These are phyloP conservation scores for Cercospora zeae-maydis DNA, from an alignment of 2,329 filamentous ascomycete species.

Conservation along the genomic window DNA sequence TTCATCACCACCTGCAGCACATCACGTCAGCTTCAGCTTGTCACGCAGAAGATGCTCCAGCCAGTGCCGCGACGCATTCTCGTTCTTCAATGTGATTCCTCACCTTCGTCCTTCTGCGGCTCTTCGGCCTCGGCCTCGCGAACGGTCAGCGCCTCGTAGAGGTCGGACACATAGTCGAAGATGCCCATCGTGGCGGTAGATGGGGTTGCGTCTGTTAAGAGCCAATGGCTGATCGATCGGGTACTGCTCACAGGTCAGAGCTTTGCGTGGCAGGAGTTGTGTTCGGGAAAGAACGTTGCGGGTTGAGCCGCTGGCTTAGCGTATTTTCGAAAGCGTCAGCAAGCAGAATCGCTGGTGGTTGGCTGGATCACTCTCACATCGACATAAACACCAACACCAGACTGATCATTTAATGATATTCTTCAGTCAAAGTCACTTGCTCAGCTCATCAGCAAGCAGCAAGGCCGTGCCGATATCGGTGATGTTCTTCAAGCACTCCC, in stretches of 20 bases:
- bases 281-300: slow-evolving; percentile 4
- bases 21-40: not conserved
- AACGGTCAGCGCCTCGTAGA: slow-evolving; percentile 63
- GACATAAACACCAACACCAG: not conserved
- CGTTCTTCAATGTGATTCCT: slow-evolving; percentile 7
- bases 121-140: slow-evolving; percentile 60
- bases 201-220: slow-evolving; percentile 16
- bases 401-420: not conserved
- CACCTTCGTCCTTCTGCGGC: slow-evolving; percentile 46
- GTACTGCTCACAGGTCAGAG: slow-evolving; percentile 11
- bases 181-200: slow-evolving; percentile 53
- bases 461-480: too few species aligned
- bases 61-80: not conserved
- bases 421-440: not conserved
- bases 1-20: slow-evolving; percentile 30
- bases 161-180: slow-evolving; percentile 61
- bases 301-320: not conserved
- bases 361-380: not conserved
- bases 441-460: not conserved
- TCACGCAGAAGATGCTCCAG: not conserved
- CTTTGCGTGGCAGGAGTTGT: slow-evolving; percentile 12
- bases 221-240: slow-evolving; percentile 25
- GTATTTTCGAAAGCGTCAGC: not conserved
- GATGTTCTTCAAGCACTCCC: too few species aligned
- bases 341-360: not conserved